Evolutionary conservation across 495 filamentous ascomycete genomes (phyloP).

Genomic region (Penicillium paradoxum): DNA sequence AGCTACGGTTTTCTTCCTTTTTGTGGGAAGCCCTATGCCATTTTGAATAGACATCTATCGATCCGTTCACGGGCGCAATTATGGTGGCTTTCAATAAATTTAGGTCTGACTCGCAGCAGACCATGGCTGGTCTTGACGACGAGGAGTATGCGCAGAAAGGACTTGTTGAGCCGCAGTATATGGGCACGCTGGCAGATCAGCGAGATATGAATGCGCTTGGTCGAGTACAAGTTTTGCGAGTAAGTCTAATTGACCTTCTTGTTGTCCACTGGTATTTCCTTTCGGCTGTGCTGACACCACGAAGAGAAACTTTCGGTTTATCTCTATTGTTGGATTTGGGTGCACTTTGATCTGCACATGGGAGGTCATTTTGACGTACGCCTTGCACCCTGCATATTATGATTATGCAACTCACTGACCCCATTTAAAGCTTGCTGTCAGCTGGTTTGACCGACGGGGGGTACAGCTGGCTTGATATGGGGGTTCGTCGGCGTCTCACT

Average conservation of each 20-base stretch:
- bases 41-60: not conserved
- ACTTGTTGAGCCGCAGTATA: constrained; percentile 35
- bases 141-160: constrained; percentile 25
- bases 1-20: too few species aligned
- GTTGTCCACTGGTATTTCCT: not conserved
- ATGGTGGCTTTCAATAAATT: constrained; percentile 6
- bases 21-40: not conserved
- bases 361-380: constrained; percentile 45
- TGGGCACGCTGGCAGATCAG: constrained; percentile 37
- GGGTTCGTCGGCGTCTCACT: constrained; percentile 45
- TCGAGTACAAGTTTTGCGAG: constrained; percentile 40
- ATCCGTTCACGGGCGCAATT: constrained; percentile 3
- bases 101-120: constrained; percentile 14
- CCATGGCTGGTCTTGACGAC: constrained; percentile 13
- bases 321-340: constrained; percentile 46
- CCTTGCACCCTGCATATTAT: not conserved
- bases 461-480: constrained; percentile 55
- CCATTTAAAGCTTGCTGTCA: constrained; percentile 29
- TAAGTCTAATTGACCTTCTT: constrained; percentile 11
- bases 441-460: constrained; percentile 50
- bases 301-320: constrained; percentile 48
- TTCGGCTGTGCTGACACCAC: constrained; percentile 3
- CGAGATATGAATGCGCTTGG: constrained; percentile 43
- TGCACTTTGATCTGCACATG: constrained; percentile 44
- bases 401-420: constrained; percentile 4